Evolutionary conservation across 352 stramenopile genomes (phyloP), one percentile per base, ranked within the genome.

Genomic region (Pythium folliculosum): DNA sequence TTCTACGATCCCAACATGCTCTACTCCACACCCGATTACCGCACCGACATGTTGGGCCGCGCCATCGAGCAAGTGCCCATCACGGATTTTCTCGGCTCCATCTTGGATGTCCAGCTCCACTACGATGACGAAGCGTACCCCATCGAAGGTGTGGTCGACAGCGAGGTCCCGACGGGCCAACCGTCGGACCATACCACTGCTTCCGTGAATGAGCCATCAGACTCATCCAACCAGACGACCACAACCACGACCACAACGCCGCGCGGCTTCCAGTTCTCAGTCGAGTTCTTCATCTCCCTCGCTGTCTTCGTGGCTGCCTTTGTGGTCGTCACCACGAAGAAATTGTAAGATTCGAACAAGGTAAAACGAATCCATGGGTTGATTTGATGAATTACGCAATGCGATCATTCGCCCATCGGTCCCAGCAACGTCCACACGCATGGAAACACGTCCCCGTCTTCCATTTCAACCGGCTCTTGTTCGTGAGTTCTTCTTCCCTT

Each of bases 21-120:
- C 23, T 78, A 82, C 43, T 96, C 89, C 10, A 95, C 81, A 22
- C 86, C 87, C 1, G 87, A 91, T 52, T 90, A 88, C 59, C 81
- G 88, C 51, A 88, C 75, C 6, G 85, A 94, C 51, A 86, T 93
- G 25, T 76, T 95, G 13, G 78, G 78, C 0, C 85, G 88, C 21
- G 73, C 82, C 10, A 83, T 96, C 59, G 75, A 91, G 35, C 67
- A 82, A 5, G 82, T 94, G 3, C 82, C 80, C 10, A 91, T 97
- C 72, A 96, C 89, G 5, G 89, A 97, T 59, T 96, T 97, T 67
- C 76, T 97, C n/a, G 88, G 89, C 7, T 96, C 89, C 5, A 88
- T 97, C 22, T 65, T 97, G 21, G 80, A 95, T 50, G 72, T 97
- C 17, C 73, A 93, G 6, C 73, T 94, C 25, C 82, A 86, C 50